A percentile compares a stretch with the other conserved stretches of the same genome.
These are phyloP conservation scores for Syzygium aqueum DNA, from an alignment of 345 rosid species.

Conservation along the genomic window DNA sequence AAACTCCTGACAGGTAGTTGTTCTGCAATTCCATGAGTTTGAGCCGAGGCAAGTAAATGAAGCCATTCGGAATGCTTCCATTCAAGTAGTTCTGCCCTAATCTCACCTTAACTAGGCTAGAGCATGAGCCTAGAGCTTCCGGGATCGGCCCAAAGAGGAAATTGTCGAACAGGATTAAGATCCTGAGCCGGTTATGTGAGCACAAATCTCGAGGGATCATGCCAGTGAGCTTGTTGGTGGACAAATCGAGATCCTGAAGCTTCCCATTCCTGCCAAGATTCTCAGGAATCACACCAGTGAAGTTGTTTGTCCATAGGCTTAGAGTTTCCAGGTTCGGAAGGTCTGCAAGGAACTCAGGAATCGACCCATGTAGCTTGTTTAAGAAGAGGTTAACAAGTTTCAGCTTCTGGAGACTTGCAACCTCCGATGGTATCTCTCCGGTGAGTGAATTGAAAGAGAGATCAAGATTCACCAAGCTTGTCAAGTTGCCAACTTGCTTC, in stretches of 20 bases:
- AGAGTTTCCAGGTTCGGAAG: conserved; percentile 40
- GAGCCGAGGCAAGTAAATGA: conserved; percentile 57
- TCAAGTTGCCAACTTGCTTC: conserved; percentile 43
- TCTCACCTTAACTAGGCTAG: conserved; percentile 39
- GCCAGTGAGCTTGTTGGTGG: conserved; percentile 72
- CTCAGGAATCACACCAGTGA: conserved; percentile 54
- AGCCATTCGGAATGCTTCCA: conserved; percentile 46
- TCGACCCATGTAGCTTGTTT: conserved; percentile 53
- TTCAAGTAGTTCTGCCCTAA: conserved; percentile 61
- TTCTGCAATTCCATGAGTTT: conserved; percentile 46
- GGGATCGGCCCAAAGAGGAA: conserved; percentile 65
- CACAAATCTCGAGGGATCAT: conserved; percentile 42
- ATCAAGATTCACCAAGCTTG: conserved; percentile 40
- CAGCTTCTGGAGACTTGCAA: conserved; percentile 31
- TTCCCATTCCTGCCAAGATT: conserved; percentile 46
- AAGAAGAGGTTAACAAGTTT: conserved; percentile 47
- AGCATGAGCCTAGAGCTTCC: conserved; percentile 40
- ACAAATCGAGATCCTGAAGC: conserved; percentile 44
- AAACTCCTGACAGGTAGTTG: conserved; percentile 43
- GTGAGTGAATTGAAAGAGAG: conserved; percentile 51
- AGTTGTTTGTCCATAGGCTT: conserved; percentile 55
- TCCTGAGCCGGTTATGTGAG: conserved; percentile 26
- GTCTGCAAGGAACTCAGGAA: conserved; percentile 41
- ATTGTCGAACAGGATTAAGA: conserved; percentile 38
- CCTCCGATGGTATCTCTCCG: conserved; percentile 46